Evolutionary conservation across 805 yeast genomes (phyloP).

Genomic region (Saturnispora dispora): DNA sequence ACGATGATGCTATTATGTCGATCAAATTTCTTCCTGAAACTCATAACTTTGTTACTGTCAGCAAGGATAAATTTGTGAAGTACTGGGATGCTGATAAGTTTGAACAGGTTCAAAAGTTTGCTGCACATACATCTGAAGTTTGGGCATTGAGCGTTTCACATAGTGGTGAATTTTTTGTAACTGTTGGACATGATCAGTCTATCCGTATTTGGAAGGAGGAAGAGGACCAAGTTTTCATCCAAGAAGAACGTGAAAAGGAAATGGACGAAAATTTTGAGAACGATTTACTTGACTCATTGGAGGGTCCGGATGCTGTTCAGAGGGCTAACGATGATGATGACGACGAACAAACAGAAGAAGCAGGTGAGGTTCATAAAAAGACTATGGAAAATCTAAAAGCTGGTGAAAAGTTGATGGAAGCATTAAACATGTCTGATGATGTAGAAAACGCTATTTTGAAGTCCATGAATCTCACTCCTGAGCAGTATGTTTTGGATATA

Average conservation of each 20-base stretch:
- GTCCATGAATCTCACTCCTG: conserved; percentile 65
- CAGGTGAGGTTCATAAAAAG: conserved; percentile 63
- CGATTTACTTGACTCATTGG: conserved; percentile 65
- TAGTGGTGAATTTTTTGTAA: conserved; percentile 61
- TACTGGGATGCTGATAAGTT: conserved; percentile 99
- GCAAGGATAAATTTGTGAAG: conserved; percentile 83
- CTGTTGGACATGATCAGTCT: conserved; percentile 90
- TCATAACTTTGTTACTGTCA: conserved; percentile 82
- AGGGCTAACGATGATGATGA: conserved; percentile 28
- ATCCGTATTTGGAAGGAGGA: conserved; percentile 90
- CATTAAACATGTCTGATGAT: conserved; percentile 69
- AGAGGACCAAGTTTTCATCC: conserved; percentile 90
- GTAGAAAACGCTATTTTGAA: conserved; percentile 70
- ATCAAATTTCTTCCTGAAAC: conserved; percentile 78
- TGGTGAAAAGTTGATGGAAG: conserved; percentile 88
- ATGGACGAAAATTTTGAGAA: conserved; percentile 85
- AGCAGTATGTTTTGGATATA: conserved; percentile 67
- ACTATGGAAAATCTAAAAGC: conserved; percentile 89
- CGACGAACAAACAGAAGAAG: conserved; percentile 40
- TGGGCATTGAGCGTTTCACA: conserved; percentile 82
- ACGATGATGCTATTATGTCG: conserved; percentile 89
- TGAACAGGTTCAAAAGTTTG: conserved; percentile 80
- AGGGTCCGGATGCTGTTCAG: conserved; percentile 39
- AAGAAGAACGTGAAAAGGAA: conserved; percentile 94
- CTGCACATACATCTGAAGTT: conserved; percentile 85